These are phyloP conservation scores for Hirschioporus abietinus DNA, from an alignment of 768 basidiomycete genomes.

Conservation along the genomic window DNA sequence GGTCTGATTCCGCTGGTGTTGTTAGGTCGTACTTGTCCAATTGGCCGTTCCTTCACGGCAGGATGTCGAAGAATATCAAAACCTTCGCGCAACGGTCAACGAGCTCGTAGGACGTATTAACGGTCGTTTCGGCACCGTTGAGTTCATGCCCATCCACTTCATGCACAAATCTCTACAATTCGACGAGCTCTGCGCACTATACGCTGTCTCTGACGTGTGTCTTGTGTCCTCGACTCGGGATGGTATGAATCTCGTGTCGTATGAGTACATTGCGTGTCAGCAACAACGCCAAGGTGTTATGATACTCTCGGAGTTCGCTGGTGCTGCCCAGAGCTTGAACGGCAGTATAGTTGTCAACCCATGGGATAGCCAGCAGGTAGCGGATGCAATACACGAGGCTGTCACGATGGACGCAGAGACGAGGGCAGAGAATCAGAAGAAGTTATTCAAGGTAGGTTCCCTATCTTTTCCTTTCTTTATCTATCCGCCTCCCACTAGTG, in stretches of 20 bases:
- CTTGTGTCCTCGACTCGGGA: slow-evolving; percentile 93
- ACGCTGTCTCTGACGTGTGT: slow-evolving; percentile 94
- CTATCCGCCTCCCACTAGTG: background rate
- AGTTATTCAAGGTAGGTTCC: slow-evolving; percentile 75
- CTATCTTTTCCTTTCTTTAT: slow-evolving; percentile 4
- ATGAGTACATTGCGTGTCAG: slow-evolving; percentile 97
- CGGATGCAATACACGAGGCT: slow-evolving; percentile 94
- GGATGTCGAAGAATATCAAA: slow-evolving; percentile 99
- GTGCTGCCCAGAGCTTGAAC: slow-evolving; percentile 93
- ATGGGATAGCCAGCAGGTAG: slow-evolving; percentile 98
- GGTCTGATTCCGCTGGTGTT: no score
- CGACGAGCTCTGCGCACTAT: slow-evolving; percentile 96
- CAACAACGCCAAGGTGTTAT: slow-evolving; percentile 90
- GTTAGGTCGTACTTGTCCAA: slow-evolving; percentile 89
- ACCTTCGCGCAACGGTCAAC: slow-evolving; percentile 91
- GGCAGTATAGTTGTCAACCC: slow-evolving; percentile 98
- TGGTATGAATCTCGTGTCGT: slow-evolving; percentile 99
- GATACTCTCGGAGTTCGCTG: slow-evolving; percentile 98
- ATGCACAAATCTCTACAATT: slow-evolving; percentile 95
- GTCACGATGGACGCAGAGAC: slow-evolving; percentile 81
- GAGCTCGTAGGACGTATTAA: slow-evolving; percentile 98
- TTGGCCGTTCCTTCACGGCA: slow-evolving; percentile 96
- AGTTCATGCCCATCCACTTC: slow-evolving; percentile 99
- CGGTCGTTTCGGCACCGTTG: slow-evolving; percentile 97
- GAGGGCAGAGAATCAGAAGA: slow-evolving; percentile 89